Evolutionary conservation across 2,329 filamentous ascomycete species (phyloP).

Genomic region (Teratosphaeria epicoccoides): DNA sequence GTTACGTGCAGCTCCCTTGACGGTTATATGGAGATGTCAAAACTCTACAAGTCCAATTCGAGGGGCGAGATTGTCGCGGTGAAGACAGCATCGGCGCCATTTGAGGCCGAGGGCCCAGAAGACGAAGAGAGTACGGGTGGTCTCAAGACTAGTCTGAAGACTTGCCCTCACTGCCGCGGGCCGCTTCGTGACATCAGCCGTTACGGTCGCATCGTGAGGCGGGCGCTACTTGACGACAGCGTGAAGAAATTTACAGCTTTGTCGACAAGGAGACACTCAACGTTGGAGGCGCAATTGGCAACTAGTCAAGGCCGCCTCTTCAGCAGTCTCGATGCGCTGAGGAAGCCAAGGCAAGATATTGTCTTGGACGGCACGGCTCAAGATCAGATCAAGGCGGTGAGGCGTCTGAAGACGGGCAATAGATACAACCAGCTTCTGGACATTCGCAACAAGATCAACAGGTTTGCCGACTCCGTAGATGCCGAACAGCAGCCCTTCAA

Average conservation of each 20-base stretch:
- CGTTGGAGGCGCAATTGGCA: constrained; percentile 30
- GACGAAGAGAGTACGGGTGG: not conserved
- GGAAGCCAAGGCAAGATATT: not conserved
- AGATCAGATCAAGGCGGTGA: constrained; percentile 2
- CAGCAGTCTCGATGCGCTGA: not conserved
- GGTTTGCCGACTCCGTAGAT: constrained; percentile 23
- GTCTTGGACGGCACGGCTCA: not conserved
- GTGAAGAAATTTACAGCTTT: constrained; percentile 55
- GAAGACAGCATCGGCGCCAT: constrained; percentile 11
- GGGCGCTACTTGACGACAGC: constrained; percentile 50
- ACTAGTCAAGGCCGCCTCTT: constrained; percentile 8
- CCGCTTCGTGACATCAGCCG: constrained; percentile 47
- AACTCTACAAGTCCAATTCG: constrained; percentile 38
- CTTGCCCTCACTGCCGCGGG: constrained; percentile 51
- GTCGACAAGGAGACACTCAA: constrained; percentile 26
- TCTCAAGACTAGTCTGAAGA: constrained; percentile 30
- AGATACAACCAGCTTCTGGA: constrained; percentile 3
- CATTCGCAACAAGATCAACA: constrained; percentile 14
- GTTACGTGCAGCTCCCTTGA: constrained; percentile 52
- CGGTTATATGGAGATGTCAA: constrained; percentile 44
- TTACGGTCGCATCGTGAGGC: constrained; percentile 52
- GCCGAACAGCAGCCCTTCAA: constrained; percentile 42
- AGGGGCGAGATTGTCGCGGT: constrained; percentile 20
- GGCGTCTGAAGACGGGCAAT: not conserved
- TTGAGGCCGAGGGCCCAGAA: not conserved